Conservation (phyloP, 345 rosid genomes). For the Triadica sebifera region DNA sequence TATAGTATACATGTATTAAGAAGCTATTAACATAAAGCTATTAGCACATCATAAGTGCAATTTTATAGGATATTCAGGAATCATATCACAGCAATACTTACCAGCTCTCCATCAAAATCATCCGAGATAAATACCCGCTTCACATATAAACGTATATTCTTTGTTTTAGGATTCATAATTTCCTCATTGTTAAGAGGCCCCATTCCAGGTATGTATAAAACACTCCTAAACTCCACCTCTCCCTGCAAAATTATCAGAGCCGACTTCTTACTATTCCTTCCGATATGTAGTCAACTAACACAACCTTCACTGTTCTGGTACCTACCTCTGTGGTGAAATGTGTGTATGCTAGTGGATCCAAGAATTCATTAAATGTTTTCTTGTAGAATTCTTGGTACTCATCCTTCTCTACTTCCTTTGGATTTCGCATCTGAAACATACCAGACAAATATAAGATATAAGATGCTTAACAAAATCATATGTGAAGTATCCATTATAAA, state of each 20-base stretch:
- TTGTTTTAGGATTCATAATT: constrained; percentile 78
- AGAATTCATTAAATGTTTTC: constrained; percentile 84
- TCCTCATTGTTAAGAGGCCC: constrained; percentile 96
- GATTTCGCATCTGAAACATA: constrained; percentile 64
- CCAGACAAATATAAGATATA: neutral
- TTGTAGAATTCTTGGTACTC: constrained; percentile 92
- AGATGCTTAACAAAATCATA: neutral
- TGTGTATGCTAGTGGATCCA: constrained; percentile 81
- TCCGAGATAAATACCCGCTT: constrained; percentile 98
- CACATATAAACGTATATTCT: constrained; percentile 82
- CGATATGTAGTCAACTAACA: neutral
- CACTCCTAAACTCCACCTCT: constrained; percentile 96
- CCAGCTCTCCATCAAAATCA: constrained; percentile 99
- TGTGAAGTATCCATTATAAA: neutral
- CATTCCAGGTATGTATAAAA: constrained; percentile 93
- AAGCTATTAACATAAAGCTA: neutral
- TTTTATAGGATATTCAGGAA: constrained; percentile 3
- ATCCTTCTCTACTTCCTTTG: constrained; percentile 77
- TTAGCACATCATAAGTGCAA: neutral
- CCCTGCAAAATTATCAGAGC: constrained; percentile 49
- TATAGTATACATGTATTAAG: neutral
- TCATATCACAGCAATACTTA: constrained; percentile 30
- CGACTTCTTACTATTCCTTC: constrained; percentile 10
- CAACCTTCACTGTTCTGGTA: neutral
- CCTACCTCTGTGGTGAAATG: constrained; percentile 93